A percentile compares a stretch with the other conserved stretches of the same genome.
Conservation (phyloP, 208 protist genomes). For the Leishmania gerbilli region DNA sequence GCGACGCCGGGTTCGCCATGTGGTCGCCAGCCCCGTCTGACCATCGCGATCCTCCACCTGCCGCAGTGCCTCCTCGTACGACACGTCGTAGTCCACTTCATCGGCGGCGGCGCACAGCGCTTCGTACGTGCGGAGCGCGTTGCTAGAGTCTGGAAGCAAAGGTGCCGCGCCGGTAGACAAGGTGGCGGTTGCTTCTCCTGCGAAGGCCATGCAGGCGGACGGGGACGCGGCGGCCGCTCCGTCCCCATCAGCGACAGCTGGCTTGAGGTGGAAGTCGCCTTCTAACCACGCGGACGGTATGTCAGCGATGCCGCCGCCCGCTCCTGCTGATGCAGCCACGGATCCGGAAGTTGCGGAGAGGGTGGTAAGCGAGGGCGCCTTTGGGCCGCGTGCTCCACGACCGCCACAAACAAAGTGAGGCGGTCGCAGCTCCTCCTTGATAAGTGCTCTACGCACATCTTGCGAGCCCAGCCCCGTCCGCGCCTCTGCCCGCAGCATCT, state of each 20-base stretch:
- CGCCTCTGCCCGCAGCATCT: slow-evolving; percentile 36
- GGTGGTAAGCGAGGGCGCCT: not conserved
- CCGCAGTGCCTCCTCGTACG: slow-evolving; percentile 24
- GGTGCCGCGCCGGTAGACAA: not conserved
- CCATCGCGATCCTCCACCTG: slow-evolving; percentile 25
- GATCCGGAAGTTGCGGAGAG: not conserved
- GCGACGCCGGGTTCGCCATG: slow-evolving; percentile 17
- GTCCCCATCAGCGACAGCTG: not conserved
- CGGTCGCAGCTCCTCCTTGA: slow-evolving; percentile 38
- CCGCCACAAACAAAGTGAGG: not conserved
- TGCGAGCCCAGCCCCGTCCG: slow-evolving; percentile 34
- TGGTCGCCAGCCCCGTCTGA: slow-evolving; percentile 28
- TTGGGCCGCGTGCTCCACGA: not conserved
- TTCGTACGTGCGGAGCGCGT: slow-evolving; percentile 11
- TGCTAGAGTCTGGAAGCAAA: not conserved
- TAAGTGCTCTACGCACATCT: slow-evolving; percentile 43
- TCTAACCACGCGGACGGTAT: slow-evolving; percentile 25
- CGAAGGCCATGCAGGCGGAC: not conserved
- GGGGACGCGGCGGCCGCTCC: not conserved
- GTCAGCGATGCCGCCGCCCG: not conserved
- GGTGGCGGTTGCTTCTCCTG: not conserved
- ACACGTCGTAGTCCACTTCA: slow-evolving; percentile 31
- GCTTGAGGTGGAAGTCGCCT: slow-evolving; percentile 19
- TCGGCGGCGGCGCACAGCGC: slow-evolving; percentile 21
- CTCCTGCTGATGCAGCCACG: not conserved